Percentiles rank a stretch among this genome's conserved stretches.
These are phyloP conservation scores for Tricharina praecox DNA, from an alignment of 495 filamentous ascomycete species.

Conservation along the genomic window DNA sequence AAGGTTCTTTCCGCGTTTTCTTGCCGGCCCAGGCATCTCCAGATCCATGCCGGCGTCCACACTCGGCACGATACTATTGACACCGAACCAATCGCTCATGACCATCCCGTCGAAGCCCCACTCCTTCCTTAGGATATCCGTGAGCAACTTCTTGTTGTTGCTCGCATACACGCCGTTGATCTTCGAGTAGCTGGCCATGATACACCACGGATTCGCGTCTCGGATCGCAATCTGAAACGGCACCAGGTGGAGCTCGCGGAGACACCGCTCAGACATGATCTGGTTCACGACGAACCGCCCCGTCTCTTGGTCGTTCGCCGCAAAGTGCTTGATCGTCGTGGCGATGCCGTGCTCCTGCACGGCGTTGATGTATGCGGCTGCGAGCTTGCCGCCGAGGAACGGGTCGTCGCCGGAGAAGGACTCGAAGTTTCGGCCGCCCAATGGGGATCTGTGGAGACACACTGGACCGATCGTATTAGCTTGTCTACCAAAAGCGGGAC, in stretches of 20 bases:
- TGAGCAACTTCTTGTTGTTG: slow-evolving; percentile 46
- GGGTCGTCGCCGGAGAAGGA: slow-evolving; percentile 58
- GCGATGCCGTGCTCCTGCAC: slow-evolving; percentile 54
- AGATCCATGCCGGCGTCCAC: slow-evolving; percentile 54
- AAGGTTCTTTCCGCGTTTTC: slow-evolving; percentile 41
- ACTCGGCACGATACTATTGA: slow-evolving; percentile 50
- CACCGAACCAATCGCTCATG: slow-evolving; percentile 62
- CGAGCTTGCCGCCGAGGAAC: slow-evolving; percentile 48
- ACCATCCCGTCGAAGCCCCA: slow-evolving; percentile 54
- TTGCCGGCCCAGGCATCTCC: slow-evolving; percentile 57
- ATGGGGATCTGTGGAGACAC: slow-evolving; percentile 50
- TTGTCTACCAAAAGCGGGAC: neutral
- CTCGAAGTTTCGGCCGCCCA: slow-evolving; percentile 66
- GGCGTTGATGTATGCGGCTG: slow-evolving; percentile 48
- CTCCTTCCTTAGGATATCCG: slow-evolving; percentile 48
- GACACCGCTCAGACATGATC: slow-evolving; percentile 48
- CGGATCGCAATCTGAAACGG: slow-evolving; percentile 57
- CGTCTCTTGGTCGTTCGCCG: slow-evolving; percentile 68
- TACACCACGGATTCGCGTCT: slow-evolving; percentile 43
- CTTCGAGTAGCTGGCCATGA: slow-evolving; percentile 66
- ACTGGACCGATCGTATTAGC: slow-evolving; percentile 14
- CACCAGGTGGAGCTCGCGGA: slow-evolving; percentile 62
- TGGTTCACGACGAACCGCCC: slow-evolving; percentile 50
- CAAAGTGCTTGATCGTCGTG: slow-evolving; percentile 64
- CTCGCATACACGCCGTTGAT: slow-evolving; percentile 55